Percentiles rank a stretch among this genome's conserved stretches.
Conservation (phyloP, 2,329 filamentous ascomycete species). For the Didymellaceae sp. region DNA sequence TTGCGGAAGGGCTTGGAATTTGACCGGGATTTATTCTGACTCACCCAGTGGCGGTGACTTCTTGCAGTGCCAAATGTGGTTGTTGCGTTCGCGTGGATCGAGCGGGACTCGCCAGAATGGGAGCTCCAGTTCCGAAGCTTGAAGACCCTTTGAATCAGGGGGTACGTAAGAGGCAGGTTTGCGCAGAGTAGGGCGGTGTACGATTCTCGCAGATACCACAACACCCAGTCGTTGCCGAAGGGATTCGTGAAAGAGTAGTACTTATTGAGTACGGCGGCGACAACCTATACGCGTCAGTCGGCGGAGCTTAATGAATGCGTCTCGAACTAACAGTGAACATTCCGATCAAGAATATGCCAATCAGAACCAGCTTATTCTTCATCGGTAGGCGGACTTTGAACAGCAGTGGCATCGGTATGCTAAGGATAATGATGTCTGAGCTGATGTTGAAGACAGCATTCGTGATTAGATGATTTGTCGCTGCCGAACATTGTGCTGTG, state of each 20-base stretch:
- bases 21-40: constrained; percentile 15
- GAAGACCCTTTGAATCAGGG: constrained; percentile 60
- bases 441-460: constrained; percentile 54
- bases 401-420: constrained; percentile 56
- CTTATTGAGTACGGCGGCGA: constrained; percentile 66
- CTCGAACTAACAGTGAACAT: constrained; percentile 38
- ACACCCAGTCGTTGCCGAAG: constrained; percentile 63
- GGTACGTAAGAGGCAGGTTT: constrained; percentile 67
- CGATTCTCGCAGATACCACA: constrained; percentile 66
- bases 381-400: constrained; percentile 52
- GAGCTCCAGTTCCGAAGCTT: constrained; percentile 43
- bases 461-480: constrained; percentile 50
- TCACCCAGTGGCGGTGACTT: constrained; percentile 21
- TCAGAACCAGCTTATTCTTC: constrained; percentile 61
- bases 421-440: constrained; percentile 55
- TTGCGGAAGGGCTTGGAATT: constrained; percentile 23
- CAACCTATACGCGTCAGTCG: constrained; percentile 45
- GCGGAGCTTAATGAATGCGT: neutral
- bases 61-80: constrained; percentile 7
- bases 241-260: constrained; percentile 66
- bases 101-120: constrained; percentile 23
- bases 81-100: constrained; percentile 6
- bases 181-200: constrained; percentile 66
- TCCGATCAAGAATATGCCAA: constrained; percentile 64
- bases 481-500: constrained; percentile 51